These are phyloP conservation scores for Pyrenochaeta sp. DNA, from an alignment of 2,329 filamentous ascomycete species.

Conservation along the genomic window DNA sequence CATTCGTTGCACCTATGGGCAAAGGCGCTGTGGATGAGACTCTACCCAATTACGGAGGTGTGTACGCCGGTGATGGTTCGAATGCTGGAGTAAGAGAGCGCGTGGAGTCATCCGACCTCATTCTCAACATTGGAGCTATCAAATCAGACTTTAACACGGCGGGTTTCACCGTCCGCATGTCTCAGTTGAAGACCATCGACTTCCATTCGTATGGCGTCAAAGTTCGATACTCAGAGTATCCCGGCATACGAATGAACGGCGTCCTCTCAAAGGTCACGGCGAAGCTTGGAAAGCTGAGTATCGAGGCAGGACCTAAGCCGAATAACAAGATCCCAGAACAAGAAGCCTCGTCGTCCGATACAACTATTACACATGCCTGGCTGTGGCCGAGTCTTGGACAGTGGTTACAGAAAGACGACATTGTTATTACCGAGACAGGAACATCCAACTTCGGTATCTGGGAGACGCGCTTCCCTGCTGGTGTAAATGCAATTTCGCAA, in stretches of 20 bases:
- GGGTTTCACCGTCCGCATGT: slow-evolving; percentile 82
- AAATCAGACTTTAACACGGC: slow-evolving; percentile 84
- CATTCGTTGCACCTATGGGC: slow-evolving; percentile 90
- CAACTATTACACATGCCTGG: slow-evolving; percentile 72
- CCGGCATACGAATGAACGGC: slow-evolving; percentile 78
- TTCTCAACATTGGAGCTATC: slow-evolving; percentile 74
- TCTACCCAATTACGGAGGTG: slow-evolving; percentile 78
- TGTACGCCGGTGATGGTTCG: slow-evolving; percentile 83
- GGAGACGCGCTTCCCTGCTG: slow-evolving; percentile 79
- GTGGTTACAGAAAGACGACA: slow-evolving; percentile 76
- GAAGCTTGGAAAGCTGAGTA: slow-evolving; percentile 65
- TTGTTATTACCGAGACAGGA: slow-evolving; percentile 86
- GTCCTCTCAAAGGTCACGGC: slow-evolving; percentile 76
- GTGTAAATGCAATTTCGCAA: slow-evolving; percentile 83
- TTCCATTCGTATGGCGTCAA: slow-evolving; percentile 78
- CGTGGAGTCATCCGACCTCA: slow-evolving; percentile 74
- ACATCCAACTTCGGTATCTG: slow-evolving; percentile 89
- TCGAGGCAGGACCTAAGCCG: slow-evolving; percentile 61
- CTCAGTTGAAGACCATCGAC: slow-evolving; percentile 79
- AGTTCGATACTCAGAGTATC: slow-evolving; percentile 81
- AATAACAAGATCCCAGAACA: slow-evolving; percentile 59
- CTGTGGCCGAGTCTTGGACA: slow-evolving; percentile 80
- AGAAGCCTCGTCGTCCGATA: slow-evolving; percentile 39
- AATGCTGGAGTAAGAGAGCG: slow-evolving; percentile 69
- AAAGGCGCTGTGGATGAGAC: slow-evolving; percentile 84